Evolutionary conservation across 2,329 filamentous ascomycete genomes (phyloP).

Genomic region (Pseudogymnoascus sp.): DNA sequence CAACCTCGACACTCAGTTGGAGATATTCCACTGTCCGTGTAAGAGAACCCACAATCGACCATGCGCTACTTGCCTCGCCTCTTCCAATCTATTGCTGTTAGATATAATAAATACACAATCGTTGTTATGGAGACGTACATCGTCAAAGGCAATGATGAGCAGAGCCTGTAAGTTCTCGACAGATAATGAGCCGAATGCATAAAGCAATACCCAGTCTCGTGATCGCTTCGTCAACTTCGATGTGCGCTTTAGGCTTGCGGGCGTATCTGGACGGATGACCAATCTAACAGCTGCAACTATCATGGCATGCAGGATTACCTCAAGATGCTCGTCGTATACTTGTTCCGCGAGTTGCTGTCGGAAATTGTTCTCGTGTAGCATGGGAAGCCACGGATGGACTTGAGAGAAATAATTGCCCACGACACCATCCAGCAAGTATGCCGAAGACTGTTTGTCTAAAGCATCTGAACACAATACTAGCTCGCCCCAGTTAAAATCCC

Average conservation of each 20-base stretch:
- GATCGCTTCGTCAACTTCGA: slow-evolving; percentile 10
- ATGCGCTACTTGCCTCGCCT: slow-evolving; percentile 26
- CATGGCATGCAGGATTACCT: slow-evolving; percentile 30
- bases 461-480: slow-evolving; percentile 1
- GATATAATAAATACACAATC: neutral
- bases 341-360: slow-evolving; percentile 20
- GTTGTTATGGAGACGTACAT: slow-evolving; percentile 20
- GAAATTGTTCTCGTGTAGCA: slow-evolving; percentile 27
- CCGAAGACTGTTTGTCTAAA: slow-evolving; percentile 11
- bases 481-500: slow-evolving; percentile 1
- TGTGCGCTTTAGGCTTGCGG: slow-evolving; percentile 14
- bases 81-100: slow-evolving; percentile 23
- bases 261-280: slow-evolving; percentile 21
- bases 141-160: slow-evolving; percentile 31
- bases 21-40: slow-evolving; percentile 32
- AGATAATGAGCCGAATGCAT: slow-evolving; percentile 26
- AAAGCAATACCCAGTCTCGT: slow-evolving; percentile 24
- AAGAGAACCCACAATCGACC: slow-evolving; percentile 31
- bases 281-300: slow-evolving; percentile 22
- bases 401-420: slow-evolving; percentile 23
- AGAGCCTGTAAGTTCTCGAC: slow-evolving; percentile 31
- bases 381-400: slow-evolving; percentile 34
- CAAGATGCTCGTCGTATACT: slow-evolving; percentile 19
- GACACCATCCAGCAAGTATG: slow-evolving; percentile 23
- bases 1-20: slow-evolving; percentile 29